Conservation (phyloP, 139 green algal species). For the Chlorella sp. region DNA sequence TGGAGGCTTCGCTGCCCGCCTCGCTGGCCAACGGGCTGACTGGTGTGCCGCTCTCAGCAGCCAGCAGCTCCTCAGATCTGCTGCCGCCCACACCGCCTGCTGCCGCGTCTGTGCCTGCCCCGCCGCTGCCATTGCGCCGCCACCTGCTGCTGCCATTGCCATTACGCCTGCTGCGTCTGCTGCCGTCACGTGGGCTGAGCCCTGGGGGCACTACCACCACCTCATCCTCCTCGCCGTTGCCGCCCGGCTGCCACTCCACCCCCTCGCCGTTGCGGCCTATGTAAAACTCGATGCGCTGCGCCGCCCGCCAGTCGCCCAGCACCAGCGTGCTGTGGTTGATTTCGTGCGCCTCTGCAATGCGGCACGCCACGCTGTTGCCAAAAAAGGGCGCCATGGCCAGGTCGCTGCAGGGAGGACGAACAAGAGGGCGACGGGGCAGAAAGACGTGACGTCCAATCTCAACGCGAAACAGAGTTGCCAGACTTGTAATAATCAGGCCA, state of each 20-base stretch:
- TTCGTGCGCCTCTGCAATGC: slow-evolving; percentile 39
- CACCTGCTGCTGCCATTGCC: too few species aligned
- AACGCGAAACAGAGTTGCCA: too few species aligned
- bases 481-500: too few species aligned
- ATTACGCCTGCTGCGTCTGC: not conserved
- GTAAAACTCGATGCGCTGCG: slow-evolving; percentile 56
- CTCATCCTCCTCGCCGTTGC: not conserved
- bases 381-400: slow-evolving; percentile 58
- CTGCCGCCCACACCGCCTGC: not conserved
- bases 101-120: too few species aligned
- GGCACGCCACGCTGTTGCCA: slow-evolving; percentile 57
- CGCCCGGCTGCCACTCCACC: not conserved
- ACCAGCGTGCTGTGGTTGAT: slow-evolving; percentile 48
- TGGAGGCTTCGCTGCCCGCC: not conserved
- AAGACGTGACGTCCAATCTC: too few species aligned
- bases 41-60: too few species aligned
- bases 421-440: too few species aligned
- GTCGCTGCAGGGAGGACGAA: slow-evolving; percentile 46
- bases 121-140: too few species aligned
- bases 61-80: too few species aligned
- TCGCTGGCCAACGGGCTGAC: not conserved
- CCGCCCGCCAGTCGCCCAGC: slow-evolving; percentile 59
- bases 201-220: not conserved
- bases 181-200: not conserved
- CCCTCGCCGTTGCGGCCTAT: not conserved